Conservation (phyloP, 106 monocot species). For the Dendrobium officinale region DNA sequence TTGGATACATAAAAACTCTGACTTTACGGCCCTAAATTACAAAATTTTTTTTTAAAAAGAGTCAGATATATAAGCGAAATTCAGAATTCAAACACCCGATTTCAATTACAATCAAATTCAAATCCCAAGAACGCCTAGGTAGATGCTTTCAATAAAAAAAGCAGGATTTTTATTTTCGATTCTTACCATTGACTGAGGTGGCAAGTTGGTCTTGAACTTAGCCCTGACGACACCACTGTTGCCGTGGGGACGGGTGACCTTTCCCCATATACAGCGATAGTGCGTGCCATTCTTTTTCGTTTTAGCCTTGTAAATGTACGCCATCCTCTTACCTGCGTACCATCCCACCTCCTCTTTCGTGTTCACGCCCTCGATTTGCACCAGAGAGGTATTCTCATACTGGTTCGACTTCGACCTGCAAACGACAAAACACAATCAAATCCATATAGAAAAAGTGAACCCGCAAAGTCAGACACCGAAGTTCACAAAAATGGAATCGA, state of each 20-base stretch:
- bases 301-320: conserved; percentile 87
- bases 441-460: neutral
- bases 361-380: conserved; percentile 80
- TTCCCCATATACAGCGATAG: conserved; percentile 76
- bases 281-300: conserved; percentile 58
- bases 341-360: conserved; percentile 70
- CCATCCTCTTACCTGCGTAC: conserved; percentile 62
- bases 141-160: neutral
- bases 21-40: conserved; percentile 1
- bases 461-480: neutral
- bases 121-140: neutral
- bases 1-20: conserved; percentile 4
- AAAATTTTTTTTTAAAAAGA: no score
- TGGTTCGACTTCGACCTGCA: conserved; percentile 67
- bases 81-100: neutral
- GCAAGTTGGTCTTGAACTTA: conserved; percentile 84
- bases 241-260: conserved; percentile 68
- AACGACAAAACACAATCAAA: neutral
- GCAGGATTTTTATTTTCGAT: neutral
- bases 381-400: conserved; percentile 69
- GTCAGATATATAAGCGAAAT: neutral
- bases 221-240: conserved; percentile 76
- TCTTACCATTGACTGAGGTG: conserved; percentile 77
- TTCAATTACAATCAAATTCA: neutral
- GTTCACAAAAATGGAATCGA: neutral